These are phyloP conservation scores for Uromyces viciae-fabae DNA, from an alignment of 1,284 basidiomycete species.

Conservation along the genomic window DNA sequence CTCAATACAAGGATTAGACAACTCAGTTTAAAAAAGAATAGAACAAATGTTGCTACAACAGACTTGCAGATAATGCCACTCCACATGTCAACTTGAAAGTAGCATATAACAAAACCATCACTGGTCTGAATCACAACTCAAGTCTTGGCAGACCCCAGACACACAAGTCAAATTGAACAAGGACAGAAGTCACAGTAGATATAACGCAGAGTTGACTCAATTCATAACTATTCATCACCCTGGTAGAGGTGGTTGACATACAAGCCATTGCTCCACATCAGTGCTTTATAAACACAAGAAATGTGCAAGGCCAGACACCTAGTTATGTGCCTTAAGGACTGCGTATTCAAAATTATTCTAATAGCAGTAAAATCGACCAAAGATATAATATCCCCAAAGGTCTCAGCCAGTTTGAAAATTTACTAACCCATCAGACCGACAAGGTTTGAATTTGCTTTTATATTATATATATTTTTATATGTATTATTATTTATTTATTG, in stretches of 20 bases:
- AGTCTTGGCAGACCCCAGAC: slow-evolving; percentile 7
- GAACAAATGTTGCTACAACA: slow-evolving; percentile 14
- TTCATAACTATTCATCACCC: slow-evolving; percentile 46
- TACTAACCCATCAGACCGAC: no score
- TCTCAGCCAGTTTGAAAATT: no score
- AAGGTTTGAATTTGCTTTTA: no score
- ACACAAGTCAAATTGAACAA: slow-evolving; percentile 36
- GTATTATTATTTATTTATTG: no score
- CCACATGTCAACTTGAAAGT: no score
- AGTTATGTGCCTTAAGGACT: slow-evolving; percentile 46
- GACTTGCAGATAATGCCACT: slow-evolving; percentile 18
- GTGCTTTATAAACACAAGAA: neutral
- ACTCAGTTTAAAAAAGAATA: neutral
- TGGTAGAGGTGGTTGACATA: slow-evolving; percentile 45
- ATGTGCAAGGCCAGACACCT: neutral
- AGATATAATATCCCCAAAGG: no score
- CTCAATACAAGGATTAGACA: no score
- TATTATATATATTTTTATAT: no score
- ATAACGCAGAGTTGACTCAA: slow-evolving; percentile 46
- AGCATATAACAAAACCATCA: neutral
- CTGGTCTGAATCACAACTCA: neutral
- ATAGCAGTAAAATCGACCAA: neutral
- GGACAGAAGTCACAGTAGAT: neutral
- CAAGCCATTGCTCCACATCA: neutral
- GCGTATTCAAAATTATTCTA: neutral